Base-by-base conservation (phyloP, 2,329 filamentous ascomycete genomes). In the Trichoderma sp. region DNA sequence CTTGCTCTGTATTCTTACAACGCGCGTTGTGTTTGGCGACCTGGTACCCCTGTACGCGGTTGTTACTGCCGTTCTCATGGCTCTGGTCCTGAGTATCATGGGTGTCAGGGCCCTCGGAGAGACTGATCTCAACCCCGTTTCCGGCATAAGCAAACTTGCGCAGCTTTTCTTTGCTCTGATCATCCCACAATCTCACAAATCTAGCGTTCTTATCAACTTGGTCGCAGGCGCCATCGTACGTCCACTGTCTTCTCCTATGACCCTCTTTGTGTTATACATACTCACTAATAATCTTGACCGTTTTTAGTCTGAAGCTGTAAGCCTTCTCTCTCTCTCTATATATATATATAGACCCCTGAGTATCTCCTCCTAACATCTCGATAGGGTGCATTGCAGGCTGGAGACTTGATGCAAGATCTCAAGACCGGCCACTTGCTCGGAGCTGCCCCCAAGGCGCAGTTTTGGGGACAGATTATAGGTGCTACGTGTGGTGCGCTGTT, bases 61-160 rank as follows among this genome's bases (percentile, higher is more conserved):
- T 14, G 81, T 94, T 65, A 86, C 90, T 14, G 91, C 96, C 3
- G 95, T 97, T 7, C 78, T 96, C 32, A 90, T 98, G 78, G 93
- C 96, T 0, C 87, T 99, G 28, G 74, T 94, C 1, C 85, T 89
- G 21, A 92, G 91, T 68, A 90, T 96, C 66, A 91, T 91, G 88
- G 89, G 89, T 4, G 89, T 91, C 13, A 81, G 89, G 37, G 89
- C 89, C 1, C 79, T 91, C 0, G 89, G 89, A 11, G 88, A 98
- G 82, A 98, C 96, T 5, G 96, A 99, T 75, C 85, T 99, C 11
- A 98, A 98, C 76, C 96, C 96, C 0, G 96, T 98, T 2, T 97
- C 93, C 1, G 96, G 96, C 39, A 99, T 98, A 79, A 95, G 91
- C 77, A 99, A 99, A 82, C 86, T 99, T 3, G 97, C 96, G 0